Percentiles rank a stretch among this genome's conserved stretches.
phyloP scores from a whole-genome alignment of 805 yeast species.

The Yarrowia deformans region DNA sequence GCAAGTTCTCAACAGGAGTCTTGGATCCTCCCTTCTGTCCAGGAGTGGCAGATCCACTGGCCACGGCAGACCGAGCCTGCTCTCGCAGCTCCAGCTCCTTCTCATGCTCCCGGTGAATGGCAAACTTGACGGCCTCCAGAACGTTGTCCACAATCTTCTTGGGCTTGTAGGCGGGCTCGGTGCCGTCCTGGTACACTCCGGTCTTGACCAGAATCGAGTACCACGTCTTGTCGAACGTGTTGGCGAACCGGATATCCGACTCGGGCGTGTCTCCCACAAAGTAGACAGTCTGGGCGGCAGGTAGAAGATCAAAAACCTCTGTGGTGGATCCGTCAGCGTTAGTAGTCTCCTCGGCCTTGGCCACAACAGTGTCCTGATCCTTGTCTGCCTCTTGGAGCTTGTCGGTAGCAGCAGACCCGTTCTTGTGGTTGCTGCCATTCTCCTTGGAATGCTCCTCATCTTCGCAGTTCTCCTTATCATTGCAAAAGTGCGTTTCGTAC shows the following conservation, averaged over 20 bases:
- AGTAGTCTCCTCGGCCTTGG: conserved; percentile 49
- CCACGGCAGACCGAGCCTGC: conserved; percentile 24
- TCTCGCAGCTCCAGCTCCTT: conserved; percentile 65
- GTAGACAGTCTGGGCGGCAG: conserved; percentile 85
- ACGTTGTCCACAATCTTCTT: conserved; percentile 76
- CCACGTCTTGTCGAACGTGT: conserved; percentile 86
- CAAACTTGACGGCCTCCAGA: conserved; percentile 81
- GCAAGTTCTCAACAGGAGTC: conserved; percentile 26
- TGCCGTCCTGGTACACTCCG: conserved; percentile 84
- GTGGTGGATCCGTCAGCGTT: conserved; percentile 53
- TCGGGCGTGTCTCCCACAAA: conserved; percentile 93
- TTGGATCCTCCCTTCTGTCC: background rate
- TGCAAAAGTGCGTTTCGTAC: conserved; percentile 69
- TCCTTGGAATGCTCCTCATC: conserved; percentile 2
- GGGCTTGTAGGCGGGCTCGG: conserved; percentile 79
- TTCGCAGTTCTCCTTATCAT: conserved; percentile 49
- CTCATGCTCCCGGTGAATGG: conserved; percentile 80
- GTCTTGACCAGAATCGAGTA: conserved; percentile 84
- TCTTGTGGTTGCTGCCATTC: background rate
- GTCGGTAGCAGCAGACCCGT: conserved; percentile 14
- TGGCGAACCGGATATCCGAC: conserved; percentile 86
- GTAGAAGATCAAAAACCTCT: conserved; percentile 59
- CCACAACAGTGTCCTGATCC: conserved; percentile 43
- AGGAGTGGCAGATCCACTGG: conserved; percentile 32
- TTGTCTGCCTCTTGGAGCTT: background rate